Percentiles rank a stretch among this genome's conserved stretches.
Evolutionary conservation across 371 early-diverging fungal genomes (phyloP).

Genomic region (Basidiobolus meristosporus): DNA sequence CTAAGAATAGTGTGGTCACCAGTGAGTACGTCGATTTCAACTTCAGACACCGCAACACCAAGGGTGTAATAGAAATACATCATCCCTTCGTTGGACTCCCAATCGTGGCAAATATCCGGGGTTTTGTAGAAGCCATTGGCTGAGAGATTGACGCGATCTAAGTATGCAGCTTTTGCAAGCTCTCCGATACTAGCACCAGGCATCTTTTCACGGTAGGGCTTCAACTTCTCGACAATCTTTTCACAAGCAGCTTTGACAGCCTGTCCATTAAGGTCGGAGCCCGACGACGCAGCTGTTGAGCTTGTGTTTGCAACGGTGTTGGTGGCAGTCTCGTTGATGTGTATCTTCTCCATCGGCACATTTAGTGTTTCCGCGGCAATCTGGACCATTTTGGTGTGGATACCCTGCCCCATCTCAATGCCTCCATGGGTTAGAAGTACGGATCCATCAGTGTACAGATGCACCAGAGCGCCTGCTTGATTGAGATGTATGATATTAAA

Average conservation of each 20-base stretch:
- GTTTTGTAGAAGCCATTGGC: constrained; percentile 57
- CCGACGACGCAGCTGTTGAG: constrained; percentile 50
- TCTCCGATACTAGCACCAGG: constrained; percentile 17
- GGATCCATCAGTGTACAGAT: constrained; percentile 58
- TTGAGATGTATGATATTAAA: constrained; percentile 40
- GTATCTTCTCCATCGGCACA: constrained; percentile 30
- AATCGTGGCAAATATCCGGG: constrained; percentile 46
- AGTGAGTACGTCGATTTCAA: constrained; percentile 57
- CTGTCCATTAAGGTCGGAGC: constrained; percentile 55
- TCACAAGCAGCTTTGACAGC: constrained; percentile 53
- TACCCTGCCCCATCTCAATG: constrained; percentile 71
- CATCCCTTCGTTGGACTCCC: constrained; percentile 34
- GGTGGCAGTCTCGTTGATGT: constrained; percentile 51
- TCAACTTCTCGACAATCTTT: constrained; percentile 32
- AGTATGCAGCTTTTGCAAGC: constrained; percentile 35
- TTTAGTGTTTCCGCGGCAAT: constrained; percentile 43
- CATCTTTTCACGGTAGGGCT: constrained; percentile 31
- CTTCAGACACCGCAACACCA: constrained; percentile 51
- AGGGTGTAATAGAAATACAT: constrained; percentile 53
- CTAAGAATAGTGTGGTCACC: constrained; percentile 48
- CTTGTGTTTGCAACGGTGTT: constrained; percentile 47
- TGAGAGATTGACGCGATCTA: constrained; percentile 44
- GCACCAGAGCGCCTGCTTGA: constrained; percentile 61
- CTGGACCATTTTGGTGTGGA: constrained; percentile 63
- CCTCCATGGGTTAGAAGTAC: constrained; percentile 59